Base-by-base conservation (phyloP, 2,329 filamentous ascomycete species). In the Aspergillus neoniger region DNA sequence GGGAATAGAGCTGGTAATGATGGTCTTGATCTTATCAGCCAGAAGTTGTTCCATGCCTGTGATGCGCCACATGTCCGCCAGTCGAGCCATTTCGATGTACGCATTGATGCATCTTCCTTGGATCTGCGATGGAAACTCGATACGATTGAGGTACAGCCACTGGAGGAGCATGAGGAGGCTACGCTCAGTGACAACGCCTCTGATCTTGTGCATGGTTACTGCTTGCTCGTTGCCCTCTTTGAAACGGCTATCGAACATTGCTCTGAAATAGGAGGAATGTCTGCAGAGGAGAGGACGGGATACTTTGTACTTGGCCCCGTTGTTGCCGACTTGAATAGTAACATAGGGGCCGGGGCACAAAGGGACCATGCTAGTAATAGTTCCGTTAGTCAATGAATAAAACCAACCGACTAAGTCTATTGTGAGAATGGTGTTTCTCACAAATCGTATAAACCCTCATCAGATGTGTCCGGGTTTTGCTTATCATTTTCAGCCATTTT, bases 241-340 rank as follows among this genome's bases (percentile, higher is more conserved):
- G 23, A 64, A 63, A 4, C 55, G 1, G 2, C 60, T 15, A 3
- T 62, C 23, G 25, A 68, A 64, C 63, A 68, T 68, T 4, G 23
- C 25, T 30, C 56, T 49, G 19, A 68, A 66, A n/a, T 57, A 49
- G 0, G 57, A 15, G 0, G 63, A 68, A 10, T 53, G 12, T 10
- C 38, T 36, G 48, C 57, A 65, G 38, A 66, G 57, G 5, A 66
- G 50, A 0, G 2, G 1, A 41, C 63, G 64, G 1, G 61, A 63
- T 15, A 66, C 36, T 2, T 15, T 23, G 14, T 58, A 65, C 8
- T 39, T 32, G 30, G 17, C 39, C 39, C 39, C 39, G 30, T 54
- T 32, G 32, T 5, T 2, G 23, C 57, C 44, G 2, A 67, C 41
- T 25, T 19, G 32, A 7, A 67, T 50, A 25, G 39, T 63, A 19